Evolutionary conservation across 306 rosid species (phyloP), one percentile per base, ranked within the genome.

Genomic region (Inga laurina): DNA sequence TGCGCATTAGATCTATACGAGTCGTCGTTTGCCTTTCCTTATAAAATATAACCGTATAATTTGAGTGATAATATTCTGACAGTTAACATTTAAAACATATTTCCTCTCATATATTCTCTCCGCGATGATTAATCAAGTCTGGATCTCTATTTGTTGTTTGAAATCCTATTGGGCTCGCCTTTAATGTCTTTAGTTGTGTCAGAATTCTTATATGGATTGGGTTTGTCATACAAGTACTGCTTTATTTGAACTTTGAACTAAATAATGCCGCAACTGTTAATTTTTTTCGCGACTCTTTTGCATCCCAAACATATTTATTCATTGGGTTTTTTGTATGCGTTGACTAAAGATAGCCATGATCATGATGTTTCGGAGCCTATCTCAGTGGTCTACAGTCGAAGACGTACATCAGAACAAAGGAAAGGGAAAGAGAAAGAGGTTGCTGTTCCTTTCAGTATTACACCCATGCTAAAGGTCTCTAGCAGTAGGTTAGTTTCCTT

Each of bases 401-500:
- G 82, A 70, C 72, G 41, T 11, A 49, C 80, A 71, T 27, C 87
- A 27, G 37, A 81, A 30, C 81, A 86, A 89, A 75, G 81, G 76
- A 91, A 88, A 64, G 74, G 72, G 48, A 78, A 52, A 19, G 94
- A 75, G 81, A 88, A 78, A 82, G 87, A 71, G 30, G 67, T 84
- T 21, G 34, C 21, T 16, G 84, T 8, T 32, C 85, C 84, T 3
- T 72, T 39, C 14, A 82, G 77, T 84, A 75, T 75, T 32, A 78
- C 86, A 48, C 84, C 88, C 21, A 71, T 78, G n/a, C 74, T 79
- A 5, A 84, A 81, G 83, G 77, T 74, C 32, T 79, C 52, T 52
- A 65, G 69, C 22, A 52, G 64, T 66, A 21, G 86, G 97, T 93
- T 76, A 78, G 54, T 43, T 19, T 59, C 57, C 54, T 24, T 74